phyloP scores from a whole-genome alignment of 2,329 filamentous ascomycete species.

The Sporothrix mexicana region DNA sequence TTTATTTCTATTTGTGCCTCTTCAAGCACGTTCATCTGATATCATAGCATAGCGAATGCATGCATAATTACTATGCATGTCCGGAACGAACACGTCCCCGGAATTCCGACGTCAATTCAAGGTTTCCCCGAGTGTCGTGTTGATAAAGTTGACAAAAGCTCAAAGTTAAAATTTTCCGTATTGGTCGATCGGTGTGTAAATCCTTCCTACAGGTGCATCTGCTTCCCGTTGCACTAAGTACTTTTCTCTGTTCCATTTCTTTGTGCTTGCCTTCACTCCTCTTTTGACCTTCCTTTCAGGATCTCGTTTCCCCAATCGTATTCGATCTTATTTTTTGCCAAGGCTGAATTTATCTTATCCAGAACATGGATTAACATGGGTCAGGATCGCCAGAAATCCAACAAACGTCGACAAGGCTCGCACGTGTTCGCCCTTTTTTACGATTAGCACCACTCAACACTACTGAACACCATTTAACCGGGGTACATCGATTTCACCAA shows the following conservation, averaged over 20 bases:
- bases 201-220: too few species aligned
- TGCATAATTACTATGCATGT: neutral
- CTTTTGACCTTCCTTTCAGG: neutral
- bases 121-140: neutral
- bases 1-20: neutral
- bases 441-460: neutral
- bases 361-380: neutral
- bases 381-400: conserved; percentile 15
- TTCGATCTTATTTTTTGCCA: neutral
- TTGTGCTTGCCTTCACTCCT: neutral
- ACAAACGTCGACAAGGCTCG: conserved; percentile 9
- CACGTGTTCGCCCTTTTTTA: neutral
- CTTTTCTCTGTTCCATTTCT: neutral
- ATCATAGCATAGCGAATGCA: neutral
- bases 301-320: neutral
- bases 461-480: neutral
- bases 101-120: neutral
- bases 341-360: conserved; percentile 13
- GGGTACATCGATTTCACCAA: neutral
- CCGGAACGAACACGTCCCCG: neutral
- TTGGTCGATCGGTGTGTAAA: too few species aligned
- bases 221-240: too few species aligned
- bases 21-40: neutral
- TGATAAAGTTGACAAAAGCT: too few species aligned
- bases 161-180: too few species aligned